Evolutionary conservation across 495 filamentous ascomycete genomes (phyloP), one percentile per base, ranked within the genome.

Genomic region (Filosporella fistucella): DNA sequence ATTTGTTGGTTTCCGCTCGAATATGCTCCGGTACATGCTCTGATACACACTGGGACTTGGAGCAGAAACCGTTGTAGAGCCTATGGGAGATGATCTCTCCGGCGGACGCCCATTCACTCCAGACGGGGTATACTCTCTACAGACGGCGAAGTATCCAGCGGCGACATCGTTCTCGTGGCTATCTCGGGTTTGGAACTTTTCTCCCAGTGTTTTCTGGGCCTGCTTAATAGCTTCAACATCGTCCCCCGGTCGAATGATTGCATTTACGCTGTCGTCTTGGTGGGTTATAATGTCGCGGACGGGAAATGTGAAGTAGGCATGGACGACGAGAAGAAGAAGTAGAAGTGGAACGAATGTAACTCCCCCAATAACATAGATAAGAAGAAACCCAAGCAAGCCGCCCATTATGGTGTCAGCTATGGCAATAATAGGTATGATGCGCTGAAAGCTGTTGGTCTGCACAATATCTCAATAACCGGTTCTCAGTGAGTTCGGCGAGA

Each of bases 31-130:
- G 63, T 97, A 97, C 93, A 98, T 96, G 62, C 85, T 81, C 75
- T 97, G 94, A 59, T 97, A 96, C 22, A 98, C 91, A 57, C 88
- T 94, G 30, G 85, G 89, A 61, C 88, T 94, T 51, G 88, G 86
- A 9, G 83, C 66, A 23, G 80, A 80, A 5, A 78, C 70, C 21
- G 72, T 74, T 40, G 77, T 64, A 41, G 82, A 80, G 11, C 87
- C 88, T 8, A 87, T 78, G 10, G 90, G 89, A 2, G 89, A 93
- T 29, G 81, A 83, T 44, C 90, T 76, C 63, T 96, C 91, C 50
- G 89, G 90, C 3, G 91, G 91, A 66, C 90, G 88, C 30, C 89
- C 91, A 68, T 93, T 94, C 55, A 91, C 81, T 39, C 89, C 90
- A 50, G 87, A 87, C 12, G 91, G 87, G 4, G 86, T 83, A 66